Conservation (phyloP, 1,139 yeast species). For the Cylindricascospora bacillispora region DNA sequence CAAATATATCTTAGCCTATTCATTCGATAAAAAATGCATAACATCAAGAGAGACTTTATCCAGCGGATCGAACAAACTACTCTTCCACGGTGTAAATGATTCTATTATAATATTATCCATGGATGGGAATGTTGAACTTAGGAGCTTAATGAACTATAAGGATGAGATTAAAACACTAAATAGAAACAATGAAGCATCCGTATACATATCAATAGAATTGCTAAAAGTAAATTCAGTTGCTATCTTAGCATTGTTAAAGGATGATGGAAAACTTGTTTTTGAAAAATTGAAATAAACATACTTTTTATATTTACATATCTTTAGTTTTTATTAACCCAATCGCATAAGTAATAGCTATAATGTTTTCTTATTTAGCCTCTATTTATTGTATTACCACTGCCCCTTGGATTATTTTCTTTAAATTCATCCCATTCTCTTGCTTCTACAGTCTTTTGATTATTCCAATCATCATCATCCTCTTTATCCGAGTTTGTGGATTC, state of each 20-base stretch:
- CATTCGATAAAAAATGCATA: slow-evolving; percentile 22
- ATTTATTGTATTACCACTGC: slow-evolving; percentile 82
- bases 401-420: slow-evolving; percentile 73
- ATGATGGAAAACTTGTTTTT: too few species aligned
- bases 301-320: too few species aligned
- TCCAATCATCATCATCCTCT: slow-evolving; percentile 36
- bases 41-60: slow-evolving; percentile 6
- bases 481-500: slow-evolving; percentile 30
- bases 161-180: too few species aligned
- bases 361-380: slow-evolving; percentile 61
- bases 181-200: too few species aligned
- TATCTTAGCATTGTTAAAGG: too few species aligned
- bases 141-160: not conserved
- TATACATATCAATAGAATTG: too few species aligned
- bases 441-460: slow-evolving; percentile 45
- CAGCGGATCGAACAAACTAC: not conserved
- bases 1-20: slow-evolving; percentile 16
- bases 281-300: too few species aligned
- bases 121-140: not conserved
- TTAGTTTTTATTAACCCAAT: too few species aligned
- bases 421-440: slow-evolving; percentile 89
- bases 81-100: not conserved
- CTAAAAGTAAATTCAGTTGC: too few species aligned
- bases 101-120: not conserved
- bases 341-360: too few species aligned